Evolutionary conservation across 1,139 yeast genomes (phyloP), one percentile per base, ranked within the genome.

Genomic region (Hansenula anomala): DNA sequence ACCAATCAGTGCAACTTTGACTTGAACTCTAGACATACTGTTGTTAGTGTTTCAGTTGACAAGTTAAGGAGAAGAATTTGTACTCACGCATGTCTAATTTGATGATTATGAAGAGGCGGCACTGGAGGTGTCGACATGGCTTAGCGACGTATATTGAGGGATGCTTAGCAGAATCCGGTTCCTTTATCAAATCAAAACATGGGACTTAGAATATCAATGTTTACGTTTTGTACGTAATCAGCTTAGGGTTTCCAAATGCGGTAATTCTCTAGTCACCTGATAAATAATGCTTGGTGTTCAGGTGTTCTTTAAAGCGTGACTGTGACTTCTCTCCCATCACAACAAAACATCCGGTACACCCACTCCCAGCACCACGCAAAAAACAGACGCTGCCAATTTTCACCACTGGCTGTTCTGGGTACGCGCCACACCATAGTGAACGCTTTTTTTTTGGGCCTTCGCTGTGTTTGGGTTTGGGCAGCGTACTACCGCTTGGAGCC

Each of bases 1-100:
- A 10, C 99, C 99, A 39, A 92, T 81, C 39, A 92, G 75, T 9
- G 97, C 98, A 18, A 92, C 89, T 56, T 92, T 94, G 36, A 92
- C 61, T 6, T 55, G 38, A 15, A 52, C 54, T 10, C 58, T 54
- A 10, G 6, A n/a, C n/a, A n/a, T 6, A 3, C 9, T 12, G 3
- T 19, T n/a, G 42, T 40, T 38, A n/a, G 18, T 23, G 11, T 13
- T 11, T 13, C 14, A 13, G 4, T 19, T 7, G 6, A n/a, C 2
- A 15, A 3, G 5, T 5, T 6, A 11, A 8, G 3, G 10, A 12
- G 13, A 4, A 17, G 6, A 6, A 6, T 6, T 20, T 6, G 22
- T 17, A 47, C 52, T 36, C 26, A 48, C 54, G 49, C 39, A 33
- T 49, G 42, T 14, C 52, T 40, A 2, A 43, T 34, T 19, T 44